Evolutionary conservation across 306 rosid genomes (phyloP), one percentile per base, ranked within the genome.

Genomic region (Bauhinia variegata): DNA sequence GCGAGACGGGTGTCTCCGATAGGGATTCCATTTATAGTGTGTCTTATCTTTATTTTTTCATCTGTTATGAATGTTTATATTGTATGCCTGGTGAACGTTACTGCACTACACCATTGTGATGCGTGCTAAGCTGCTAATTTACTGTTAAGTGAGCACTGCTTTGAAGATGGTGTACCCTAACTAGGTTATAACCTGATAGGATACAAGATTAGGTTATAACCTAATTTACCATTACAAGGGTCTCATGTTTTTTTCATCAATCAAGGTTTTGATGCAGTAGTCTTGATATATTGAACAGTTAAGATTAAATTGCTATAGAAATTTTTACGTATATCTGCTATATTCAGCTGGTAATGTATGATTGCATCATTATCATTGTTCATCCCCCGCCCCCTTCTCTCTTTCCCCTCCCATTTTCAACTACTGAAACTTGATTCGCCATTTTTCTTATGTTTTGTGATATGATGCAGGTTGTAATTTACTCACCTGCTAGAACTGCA

Each of bases 401-500:
- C 30, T 53, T 34, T 16, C 56, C 68, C 15, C 28, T 23, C 28
- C 28, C 28, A 1, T 23, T 23, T 23, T 23, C 28, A 51, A 14
- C n/a, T 3, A n/a, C 73, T 57, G 74, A 43, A 48, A 54, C 67
- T 39, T 32, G n/a, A n/a, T 67, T 49, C 13, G 57, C 38, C 33
- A 13, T 50, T 65, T 71, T 16, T 39, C 9, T 70, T 62, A 16
- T 36, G n/a, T 14, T n/a, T 23, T 60, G 18, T 60, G 32, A n/a
- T 78, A 70, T 58, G 63, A 47, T 43, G 63, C 82, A 93, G 99
- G 97, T 93, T 82, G 84, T 90, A 49, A 90, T 93, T 73, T 88
- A 78, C 95, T 86, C 97, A 14, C 99, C 99, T 37, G 97, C 99
- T 56, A 88, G 99, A 84, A 86, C 97, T 67, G 99, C 99, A 11